Evolutionary conservation across 768 basidiomycete species (phyloP), one percentile per base, ranked within the genome.

Genomic region (Termitomyces heimii): DNA sequence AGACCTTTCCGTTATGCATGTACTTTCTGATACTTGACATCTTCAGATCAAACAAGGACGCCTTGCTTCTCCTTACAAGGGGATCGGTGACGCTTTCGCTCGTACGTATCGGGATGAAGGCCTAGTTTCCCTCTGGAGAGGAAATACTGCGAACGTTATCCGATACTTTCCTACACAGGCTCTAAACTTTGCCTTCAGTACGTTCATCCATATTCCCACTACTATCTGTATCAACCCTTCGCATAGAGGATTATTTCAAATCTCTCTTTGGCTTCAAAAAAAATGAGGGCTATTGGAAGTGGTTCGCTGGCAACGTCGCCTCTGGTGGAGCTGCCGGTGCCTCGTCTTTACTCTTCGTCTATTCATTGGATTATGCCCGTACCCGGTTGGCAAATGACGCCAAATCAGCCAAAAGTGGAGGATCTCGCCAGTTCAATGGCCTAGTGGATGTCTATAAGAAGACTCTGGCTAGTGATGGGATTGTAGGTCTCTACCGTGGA

Each of bases 91-190:
- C 77, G 97, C 95, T 67, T 97, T 97, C 71, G 37, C 64, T 61
- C 92, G 96, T 64, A 98, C 95, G 59, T 96, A 95, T 83, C 77
- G 74, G 66, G 96, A 98, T 18, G 97, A 99, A 82, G 97, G 97
- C 74, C 77, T 96, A 52, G 81, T 94, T 62, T 90, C 97, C 24
- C 82, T 99, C 70, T 98, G 97, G 97, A 82, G 97, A 79, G 97
- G 97, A 75, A 99, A 98, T 87, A 98, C 95, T 58, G 96, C 97
- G 83, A 99, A 99, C 80, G 97, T 99, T 79, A 97, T 99, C 80
- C 94, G 97, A 73, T 99, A 98, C 90, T 99, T 99, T 93, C 97
- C 97, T 53, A 99, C 97, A 57, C 96, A 98, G 76, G 97, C 97
- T 45, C 79, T 98, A 67, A 99, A 99, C 90, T 98, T 99, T 69